Evolutionary conservation across 129 eudicot species (phyloP).

Genomic region (Flaveria sonorensis): DNA sequence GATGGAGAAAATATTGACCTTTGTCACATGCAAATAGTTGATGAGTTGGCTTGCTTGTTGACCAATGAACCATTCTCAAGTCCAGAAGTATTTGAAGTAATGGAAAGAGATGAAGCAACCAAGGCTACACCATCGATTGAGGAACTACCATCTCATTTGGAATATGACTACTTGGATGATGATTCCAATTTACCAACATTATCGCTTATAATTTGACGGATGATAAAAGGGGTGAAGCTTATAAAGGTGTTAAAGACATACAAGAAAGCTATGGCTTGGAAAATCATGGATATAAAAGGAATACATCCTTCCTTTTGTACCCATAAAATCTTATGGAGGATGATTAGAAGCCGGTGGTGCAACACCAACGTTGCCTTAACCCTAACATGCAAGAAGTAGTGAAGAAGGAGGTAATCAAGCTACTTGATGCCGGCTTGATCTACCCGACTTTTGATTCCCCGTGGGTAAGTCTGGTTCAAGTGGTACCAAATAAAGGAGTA

Average conservation of each 20-base stretch:
- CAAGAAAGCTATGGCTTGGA: not conserved
- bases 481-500: not conserved
- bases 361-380: not conserved
- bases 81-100: too few species aligned
- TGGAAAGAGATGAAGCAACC: not conserved
- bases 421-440: too few species aligned
- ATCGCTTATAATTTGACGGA: not conserved
- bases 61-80: not conserved
- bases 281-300: too few species aligned
- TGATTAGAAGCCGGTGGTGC: not conserved
- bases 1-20: too few species aligned
- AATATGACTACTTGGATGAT: not conserved
- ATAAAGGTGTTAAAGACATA: not conserved
- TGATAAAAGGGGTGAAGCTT: not conserved
- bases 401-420: too few species aligned
- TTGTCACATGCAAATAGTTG: too few species aligned
- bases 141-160: not conserved
- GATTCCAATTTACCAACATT: not conserved
- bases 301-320: too few species aligned
- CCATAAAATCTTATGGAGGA: conserved; percentile 1
- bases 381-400: too few species aligned
- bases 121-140: not conserved
- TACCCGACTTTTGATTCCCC: not conserved
- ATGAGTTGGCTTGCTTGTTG: too few species aligned
- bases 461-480: not conserved